Evolutionary conservation across 352 stramenopile genomes (phyloP), one percentile per base, ranked within the genome.

Genomic region (Phytopythium vexans): DNA sequence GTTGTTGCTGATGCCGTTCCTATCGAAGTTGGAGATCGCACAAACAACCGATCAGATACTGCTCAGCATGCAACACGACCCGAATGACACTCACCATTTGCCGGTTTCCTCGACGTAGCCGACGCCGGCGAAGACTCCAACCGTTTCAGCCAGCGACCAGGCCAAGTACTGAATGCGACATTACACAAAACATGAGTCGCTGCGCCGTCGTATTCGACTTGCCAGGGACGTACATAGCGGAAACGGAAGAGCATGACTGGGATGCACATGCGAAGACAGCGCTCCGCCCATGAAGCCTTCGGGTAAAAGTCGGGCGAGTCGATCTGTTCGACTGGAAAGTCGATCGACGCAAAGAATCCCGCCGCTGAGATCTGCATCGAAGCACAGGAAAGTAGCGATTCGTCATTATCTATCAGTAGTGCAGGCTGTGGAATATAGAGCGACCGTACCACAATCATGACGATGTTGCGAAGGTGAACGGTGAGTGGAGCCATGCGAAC

Each of bases 1-100:
- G 53, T 92, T 92, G 68, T 92, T 94, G 15, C 74, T 92, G 62
- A 94, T 89, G 12, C 85, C 85, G 58, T 92, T 81, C 84, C 81
- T 91, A 48, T 36, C 14, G n/a, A 5, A 34, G 33, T 34, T 42
- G 36, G 41, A 8, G 16, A 15, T 3, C 32, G 11, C 2, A 41
- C 14, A 48, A 32, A 15, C 48, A 10, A 55, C 16, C 10, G 6
- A 58, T 9, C 8, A 58, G 15, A 32, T 32, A n/a, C 10, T 43
- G 9, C 35, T 36, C 14, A 58, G 33, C 16, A 50, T 39, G 3
- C 41, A 37, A 58, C 8, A 49, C 3, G 41, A 2, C n/a, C 39
- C n/a, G 12, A 12, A 43, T 43, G n/a, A 43, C 12, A 62, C 63
- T 36, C 42, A 88, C 78, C 82, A 92, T 66, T 92, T 90, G 42